A percentile compares a stretch with the other conserved stretches of the same genome.
Evolutionary conservation across 108 stramenopile species (phyloP).

Genomic region (Nannochloropsis salina): DNA sequence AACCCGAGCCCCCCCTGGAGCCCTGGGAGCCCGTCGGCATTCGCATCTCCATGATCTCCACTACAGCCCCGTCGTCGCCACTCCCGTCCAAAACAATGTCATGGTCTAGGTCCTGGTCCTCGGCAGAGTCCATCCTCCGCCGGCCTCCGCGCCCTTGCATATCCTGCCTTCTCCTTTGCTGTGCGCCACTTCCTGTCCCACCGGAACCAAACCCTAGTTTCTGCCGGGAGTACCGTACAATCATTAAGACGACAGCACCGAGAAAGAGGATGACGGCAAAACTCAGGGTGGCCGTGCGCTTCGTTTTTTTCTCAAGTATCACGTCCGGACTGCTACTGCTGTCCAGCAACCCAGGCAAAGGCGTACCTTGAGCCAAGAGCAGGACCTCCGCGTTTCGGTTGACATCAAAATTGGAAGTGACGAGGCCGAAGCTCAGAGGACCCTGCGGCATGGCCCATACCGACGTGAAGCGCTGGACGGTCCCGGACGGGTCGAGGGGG

Average conservation of each 20-base stretch:
- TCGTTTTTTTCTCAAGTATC: not conserved
- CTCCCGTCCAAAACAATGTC: not conserved
- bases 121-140: not conserved
- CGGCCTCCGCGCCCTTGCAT: not conserved
- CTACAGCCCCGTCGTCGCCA: not conserved
- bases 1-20: not conserved
- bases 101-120: not conserved
- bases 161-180: not conserved
- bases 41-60: not conserved
- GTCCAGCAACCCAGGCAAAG: not conserved
- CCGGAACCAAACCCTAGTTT: not conserved
- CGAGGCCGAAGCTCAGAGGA: not conserved
- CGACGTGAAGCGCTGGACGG: not conserved
- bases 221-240: not conserved
- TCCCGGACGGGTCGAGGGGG: not conserved
- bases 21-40: not conserved
- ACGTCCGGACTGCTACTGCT: not conserved
- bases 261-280: not conserved
- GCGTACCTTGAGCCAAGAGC: not conserved
- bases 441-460: not conserved
- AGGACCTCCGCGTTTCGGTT: conserved; percentile 8
- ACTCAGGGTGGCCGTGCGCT: not conserved
- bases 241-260: not conserved
- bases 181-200: not conserved
- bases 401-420: conserved; percentile 18